These are phyloP conservation scores for Lactuca saligna DNA, from an alignment of 129 eudicot genomes.

Conservation along the genomic window DNA sequence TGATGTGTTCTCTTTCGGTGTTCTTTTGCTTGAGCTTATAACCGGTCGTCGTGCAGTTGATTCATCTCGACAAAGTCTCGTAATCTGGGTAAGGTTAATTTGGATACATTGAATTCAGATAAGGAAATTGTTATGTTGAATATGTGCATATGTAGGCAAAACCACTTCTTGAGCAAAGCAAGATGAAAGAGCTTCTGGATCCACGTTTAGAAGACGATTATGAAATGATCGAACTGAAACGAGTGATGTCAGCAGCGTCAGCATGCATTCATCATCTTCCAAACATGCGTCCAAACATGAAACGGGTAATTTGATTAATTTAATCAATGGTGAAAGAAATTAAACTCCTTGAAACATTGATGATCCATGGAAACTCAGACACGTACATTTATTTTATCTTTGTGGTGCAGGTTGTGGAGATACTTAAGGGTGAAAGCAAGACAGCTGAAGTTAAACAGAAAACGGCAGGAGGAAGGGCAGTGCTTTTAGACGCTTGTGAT, in stretches of 20 bases:
- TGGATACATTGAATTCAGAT: too few relatives aligned
- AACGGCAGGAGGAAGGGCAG: slow-evolving; percentile 45
- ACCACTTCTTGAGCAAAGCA: slow-evolving; percentile 61
- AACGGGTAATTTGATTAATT: slow-evolving; percentile 37
- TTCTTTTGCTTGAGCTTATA: slow-evolving; percentile 83
- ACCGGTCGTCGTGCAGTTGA: slow-evolving; percentile 98
- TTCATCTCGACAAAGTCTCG: slow-evolving; percentile 90
- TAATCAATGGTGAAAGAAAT: too few relatives aligned
- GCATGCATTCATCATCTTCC: slow-evolving; percentile 76
- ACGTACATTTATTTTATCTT: too few relatives aligned
- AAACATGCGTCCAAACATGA: slow-evolving; percentile 74
- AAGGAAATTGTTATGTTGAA: too few relatives aligned
- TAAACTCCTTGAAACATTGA: background rate
- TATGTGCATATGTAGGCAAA: slow-evolving; percentile 51
- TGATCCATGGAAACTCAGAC: background rate
- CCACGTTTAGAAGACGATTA: slow-evolving; percentile 57
- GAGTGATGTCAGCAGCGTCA: slow-evolving; percentile 70
- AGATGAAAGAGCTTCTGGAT: slow-evolving; percentile 61
- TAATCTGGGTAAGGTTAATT: slow-evolving; percentile 70
- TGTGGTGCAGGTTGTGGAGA: slow-evolving; percentile 54
- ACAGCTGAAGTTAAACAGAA: slow-evolving; percentile 47
- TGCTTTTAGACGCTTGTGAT: slow-evolving; percentile 56
- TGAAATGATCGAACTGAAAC: slow-evolving; percentile 52
- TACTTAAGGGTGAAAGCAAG: slow-evolving; percentile 56
- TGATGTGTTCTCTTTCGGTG: slow-evolving; percentile 93